These are phyloP conservation scores for Podospora didyma DNA, from an alignment of 495 filamentous ascomycete species.

Conservation along the genomic window DNA sequence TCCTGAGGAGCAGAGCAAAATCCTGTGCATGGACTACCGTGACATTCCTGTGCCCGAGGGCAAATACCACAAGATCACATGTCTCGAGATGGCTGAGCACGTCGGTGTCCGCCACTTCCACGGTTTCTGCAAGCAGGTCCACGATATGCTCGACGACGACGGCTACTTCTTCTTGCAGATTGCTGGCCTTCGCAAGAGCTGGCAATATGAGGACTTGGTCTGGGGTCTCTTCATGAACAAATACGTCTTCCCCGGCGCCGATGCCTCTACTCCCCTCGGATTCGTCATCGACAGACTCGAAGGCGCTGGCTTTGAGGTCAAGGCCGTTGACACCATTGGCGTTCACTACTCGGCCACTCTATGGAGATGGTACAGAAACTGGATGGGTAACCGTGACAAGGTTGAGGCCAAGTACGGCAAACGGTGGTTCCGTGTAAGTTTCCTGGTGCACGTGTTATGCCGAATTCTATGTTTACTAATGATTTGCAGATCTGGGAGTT, in stretches of 20 bases:
- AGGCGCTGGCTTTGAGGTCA: constrained; percentile 73
- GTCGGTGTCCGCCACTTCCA: constrained; percentile 74
- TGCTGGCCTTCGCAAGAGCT: constrained; percentile 72
- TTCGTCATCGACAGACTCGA: constrained; percentile 68
- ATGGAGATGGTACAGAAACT: constrained; percentile 99
- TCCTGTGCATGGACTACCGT: constrained; percentile 82
- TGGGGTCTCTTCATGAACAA: constrained; percentile 94
- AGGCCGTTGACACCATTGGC: constrained; percentile 78
- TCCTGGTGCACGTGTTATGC: not conserved
- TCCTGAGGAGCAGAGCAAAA: constrained; percentile 65
- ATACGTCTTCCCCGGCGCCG: constrained; percentile 85
- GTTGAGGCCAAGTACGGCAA: constrained; percentile 93
- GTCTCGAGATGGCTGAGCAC: constrained; percentile 88
- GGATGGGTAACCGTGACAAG: constrained; percentile 94
- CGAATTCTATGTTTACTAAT: not conserved
- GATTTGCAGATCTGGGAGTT: constrained; percentile 85
- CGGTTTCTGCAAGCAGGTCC: constrained; percentile 64
- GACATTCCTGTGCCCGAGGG: constrained; percentile 69
- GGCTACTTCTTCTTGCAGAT: constrained; percentile 82
- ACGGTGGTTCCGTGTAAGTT: constrained; percentile 89
- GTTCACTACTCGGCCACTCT: constrained; percentile 97
- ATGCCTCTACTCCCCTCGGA: constrained; percentile 76
- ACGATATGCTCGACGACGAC: constrained; percentile 86
- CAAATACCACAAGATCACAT: constrained; percentile 79
- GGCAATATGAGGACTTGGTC: constrained; percentile 87